Evolutionary conservation across 1,284 basidiomycete genomes (phyloP).

Genomic region (Leccinum fallax): DNA sequence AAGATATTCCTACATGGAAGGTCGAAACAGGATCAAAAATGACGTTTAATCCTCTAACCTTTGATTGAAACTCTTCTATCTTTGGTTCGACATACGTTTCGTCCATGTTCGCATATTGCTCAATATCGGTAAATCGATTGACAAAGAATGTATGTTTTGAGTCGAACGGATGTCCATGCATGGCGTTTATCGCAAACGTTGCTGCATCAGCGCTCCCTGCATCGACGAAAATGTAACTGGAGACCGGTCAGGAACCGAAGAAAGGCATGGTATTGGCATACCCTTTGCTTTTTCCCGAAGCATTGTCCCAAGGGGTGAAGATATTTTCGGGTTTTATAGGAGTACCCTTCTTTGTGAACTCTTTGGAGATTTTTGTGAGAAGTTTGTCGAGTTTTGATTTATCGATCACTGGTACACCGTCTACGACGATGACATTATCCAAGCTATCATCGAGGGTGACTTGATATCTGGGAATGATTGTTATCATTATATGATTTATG

Average conservation of each 20-base stretch:
- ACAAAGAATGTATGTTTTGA: constrained; percentile 89
- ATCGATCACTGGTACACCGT: constrained; percentile 87
- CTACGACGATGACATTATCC: constrained; percentile 86
- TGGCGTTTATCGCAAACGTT: constrained; percentile 72
- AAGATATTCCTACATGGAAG: constrained; percentile 77
- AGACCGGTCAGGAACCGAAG: constrained; percentile 3
- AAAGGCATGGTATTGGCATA: constrained; percentile 38
- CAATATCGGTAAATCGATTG: constrained; percentile 93
- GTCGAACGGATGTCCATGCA: constrained; percentile 91
- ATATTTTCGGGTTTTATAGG: constrained; percentile 78
- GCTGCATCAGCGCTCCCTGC: constrained; percentile 85
- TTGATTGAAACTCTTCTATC: constrained; percentile 79
- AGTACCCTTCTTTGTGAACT: constrained; percentile 80
- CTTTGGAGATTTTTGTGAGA: constrained; percentile 77
- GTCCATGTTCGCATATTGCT: constrained; percentile 80
- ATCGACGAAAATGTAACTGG: constrained; percentile 89
- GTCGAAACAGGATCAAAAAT: constrained; percentile 10
- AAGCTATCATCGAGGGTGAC: constrained; percentile 81
- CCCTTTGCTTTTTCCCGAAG: constrained; percentile 85
- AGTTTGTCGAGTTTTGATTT: constrained; percentile 79
- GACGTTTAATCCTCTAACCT: constrained; percentile 48
- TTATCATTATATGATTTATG: constrained; percentile 12
- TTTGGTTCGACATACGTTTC: constrained; percentile 85
- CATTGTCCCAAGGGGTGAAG: constrained; percentile 84
- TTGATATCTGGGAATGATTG: constrained; percentile 61